These are phyloP conservation scores for Paspalum notatum DNA, from an alignment of 176 grass and related monocot genomes.

Conservation along the genomic window DNA sequence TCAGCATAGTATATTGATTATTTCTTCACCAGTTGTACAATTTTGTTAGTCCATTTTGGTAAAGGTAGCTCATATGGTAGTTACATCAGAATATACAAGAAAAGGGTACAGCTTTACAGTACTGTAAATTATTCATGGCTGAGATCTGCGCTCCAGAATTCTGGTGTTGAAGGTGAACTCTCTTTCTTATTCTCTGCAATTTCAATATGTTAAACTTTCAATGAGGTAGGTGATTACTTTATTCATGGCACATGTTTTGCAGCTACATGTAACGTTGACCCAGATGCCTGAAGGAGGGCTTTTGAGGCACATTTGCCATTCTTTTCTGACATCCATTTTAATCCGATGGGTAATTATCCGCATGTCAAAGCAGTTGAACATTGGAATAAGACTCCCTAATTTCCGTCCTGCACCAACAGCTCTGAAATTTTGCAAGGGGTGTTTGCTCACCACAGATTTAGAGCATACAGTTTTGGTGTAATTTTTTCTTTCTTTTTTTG, in stretches of 20 bases:
- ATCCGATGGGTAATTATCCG: neutral
- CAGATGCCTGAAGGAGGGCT: constrained; percentile 29
- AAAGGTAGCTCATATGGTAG: constrained; percentile 38
- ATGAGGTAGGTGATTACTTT: constrained; percentile 29
- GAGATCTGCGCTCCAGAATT: constrained; percentile 28
- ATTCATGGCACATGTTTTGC: constrained; percentile 30
- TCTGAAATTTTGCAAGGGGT: constrained; percentile 8
- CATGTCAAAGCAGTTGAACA: constrained; percentile 18
- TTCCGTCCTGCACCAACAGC: constrained; percentile 19
- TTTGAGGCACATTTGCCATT: constrained; percentile 42
- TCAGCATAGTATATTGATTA: constrained; percentile 50
- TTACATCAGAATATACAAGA: constrained; percentile 44
- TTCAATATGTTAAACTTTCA: constrained; percentile 24
- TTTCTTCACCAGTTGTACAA: constrained; percentile 43
- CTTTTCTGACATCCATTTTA: constrained; percentile 52
- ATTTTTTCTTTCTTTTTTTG: neutral
- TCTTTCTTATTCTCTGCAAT: constrained; percentile 23
- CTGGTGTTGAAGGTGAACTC: constrained; percentile 46
- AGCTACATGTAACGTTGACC: constrained; percentile 40
- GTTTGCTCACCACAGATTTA: constrained; percentile 23
- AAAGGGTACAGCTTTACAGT: constrained; percentile 46
- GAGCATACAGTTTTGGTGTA: constrained; percentile 25
- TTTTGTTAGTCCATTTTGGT: constrained; percentile 39
- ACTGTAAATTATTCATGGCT: constrained; percentile 37
- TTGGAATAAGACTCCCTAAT: constrained; percentile 14